phyloP scores from a whole-genome alignment of 441 rosid species.

The Pelargonium cotyledonis region DNA sequence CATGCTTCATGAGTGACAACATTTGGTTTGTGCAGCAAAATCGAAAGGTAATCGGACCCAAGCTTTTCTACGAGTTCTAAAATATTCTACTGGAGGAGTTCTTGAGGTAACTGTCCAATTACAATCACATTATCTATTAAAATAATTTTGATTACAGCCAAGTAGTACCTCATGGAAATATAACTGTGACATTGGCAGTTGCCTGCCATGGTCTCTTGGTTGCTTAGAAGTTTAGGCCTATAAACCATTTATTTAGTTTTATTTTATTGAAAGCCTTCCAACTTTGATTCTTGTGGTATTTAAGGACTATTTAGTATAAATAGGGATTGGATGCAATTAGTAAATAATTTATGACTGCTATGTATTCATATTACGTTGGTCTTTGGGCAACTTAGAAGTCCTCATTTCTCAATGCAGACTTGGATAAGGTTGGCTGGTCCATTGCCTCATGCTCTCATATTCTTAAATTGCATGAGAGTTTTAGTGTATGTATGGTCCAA shows the following conservation, averaged over 20 bases:
- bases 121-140: slow-evolving; percentile 3
- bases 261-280: background rate
- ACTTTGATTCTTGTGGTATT: background rate
- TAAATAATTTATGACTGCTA: background rate
- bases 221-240: background rate
- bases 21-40: slow-evolving; percentile 50
- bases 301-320: background rate
- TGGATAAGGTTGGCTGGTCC: background rate
- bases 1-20: slow-evolving; percentile 10
- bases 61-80: slow-evolving; percentile 90
- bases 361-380: background rate
- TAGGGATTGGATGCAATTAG: background rate
- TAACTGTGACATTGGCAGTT: background rate
- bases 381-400: background rate
- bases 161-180: background rate
- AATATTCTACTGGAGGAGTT: slow-evolving; percentile 90
- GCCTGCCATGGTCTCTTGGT: background rate
- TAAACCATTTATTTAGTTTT: background rate
- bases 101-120: slow-evolving; percentile 62
- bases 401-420: slow-evolving; percentile 2
- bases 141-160: slow-evolving; percentile 3
- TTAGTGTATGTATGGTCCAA: background rate
- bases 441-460: background rate
- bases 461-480: background rate
- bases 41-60: slow-evolving; percentile 57